Base-by-base conservation (phyloP, 768 basidiomycete genomes). In the Galerina sulciceps region DNA sequence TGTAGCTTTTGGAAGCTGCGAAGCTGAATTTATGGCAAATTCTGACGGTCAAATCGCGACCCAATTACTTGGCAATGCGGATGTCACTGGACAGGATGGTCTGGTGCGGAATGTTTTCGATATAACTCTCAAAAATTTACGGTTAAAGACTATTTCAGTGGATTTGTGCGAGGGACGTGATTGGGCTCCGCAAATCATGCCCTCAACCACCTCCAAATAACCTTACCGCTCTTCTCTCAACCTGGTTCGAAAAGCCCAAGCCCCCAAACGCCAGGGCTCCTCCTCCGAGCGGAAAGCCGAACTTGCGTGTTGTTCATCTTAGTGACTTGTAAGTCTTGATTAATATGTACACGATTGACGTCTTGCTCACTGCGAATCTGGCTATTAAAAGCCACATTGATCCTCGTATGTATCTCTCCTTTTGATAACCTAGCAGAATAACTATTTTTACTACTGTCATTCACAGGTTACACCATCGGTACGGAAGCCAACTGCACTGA, bases 401-500 rank as follows among this genome's bases (percentile, higher is more conserved):
- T 11, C 49, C 49, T 4, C 49, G 49, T 51, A 15, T 10, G 49
- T 1, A 5, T 31, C 8, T 1, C 3, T 2, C 22, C 1, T 18
- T 23, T 6, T 1, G 15, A 50, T 38, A 11, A 3, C 2, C 4
- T 37, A 11, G 10, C 11, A 48, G n/a, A n/a, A 11, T 6, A 1
- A 20, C 9, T 14, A 20, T 9, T 10, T 14, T 38, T 14, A 13
- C 17, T 2, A 13, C 18, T 11, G 3, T 22, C 15, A 10, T 38
- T 15, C 6, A 10, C 20, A 51, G 49, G 49, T 1, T 51, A 51
- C n/a, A 51, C 49, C 17, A 15, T 51, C n/a, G 49, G 49, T 13
- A n/a, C 49, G 15, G 49, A 51, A 51, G 49, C 49, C 2, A 51
- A 51, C 18, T 51, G 49, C 10, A 51, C 49, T 3, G 49, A 51